Base-by-base conservation (phyloP, 2,329 filamentous ascomycete genomes). In the Fusarium graminum region DNA sequence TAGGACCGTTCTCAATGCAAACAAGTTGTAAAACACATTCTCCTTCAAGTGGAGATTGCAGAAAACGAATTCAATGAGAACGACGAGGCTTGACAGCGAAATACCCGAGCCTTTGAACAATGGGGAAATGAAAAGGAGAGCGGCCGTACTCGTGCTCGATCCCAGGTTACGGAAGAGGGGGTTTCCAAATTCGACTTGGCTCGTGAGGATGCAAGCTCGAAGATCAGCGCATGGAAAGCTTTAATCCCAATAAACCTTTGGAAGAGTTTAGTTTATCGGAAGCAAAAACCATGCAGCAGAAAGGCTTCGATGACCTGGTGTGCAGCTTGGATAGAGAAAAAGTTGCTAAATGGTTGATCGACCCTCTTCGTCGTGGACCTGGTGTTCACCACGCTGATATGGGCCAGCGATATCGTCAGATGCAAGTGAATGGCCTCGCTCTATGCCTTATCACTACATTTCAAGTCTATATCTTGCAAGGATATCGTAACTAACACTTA, bases 381-480 rank as follows among this genome's bases (percentile, higher is more conserved):
- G 92, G 90, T 30, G 86, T 94, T 8, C 91, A 94, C 77, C 92
- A 94, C 72, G 86, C 91, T 17, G 91, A 92, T 40, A 88, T 94
- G 88, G 94, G 93, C 73, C 83, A 90, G 46, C 86, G 87, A 63
- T 94, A 94, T 73, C 86, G 92, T 36, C 90, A 93, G 74, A 82
- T 83, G 79, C 81, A 78, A 80, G 78, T 80, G 19, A 14, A 14
- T 29, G 7, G 4, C 5, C 16, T 7, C 25, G 13, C 11, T 41
- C 12, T 13, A 12, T 26, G n/a, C 19, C 12, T 28, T 50, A 6
- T 7, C 7, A 6, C 13, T 26, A 30, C 19, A 3, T 16, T 7
- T 12, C 36, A 16, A 11, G n/a, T n/a, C 19, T 14, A 16, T 36
- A 14, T 29, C 14, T 7, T 11, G 6, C 3, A 3, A 14, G 7